Percentiles rank a stretch among this genome's conserved stretches.
These are phyloP conservation scores for Rhododendron ovatum DNA, from an alignment of 148 eudicot species.

Conservation along the genomic window DNA sequence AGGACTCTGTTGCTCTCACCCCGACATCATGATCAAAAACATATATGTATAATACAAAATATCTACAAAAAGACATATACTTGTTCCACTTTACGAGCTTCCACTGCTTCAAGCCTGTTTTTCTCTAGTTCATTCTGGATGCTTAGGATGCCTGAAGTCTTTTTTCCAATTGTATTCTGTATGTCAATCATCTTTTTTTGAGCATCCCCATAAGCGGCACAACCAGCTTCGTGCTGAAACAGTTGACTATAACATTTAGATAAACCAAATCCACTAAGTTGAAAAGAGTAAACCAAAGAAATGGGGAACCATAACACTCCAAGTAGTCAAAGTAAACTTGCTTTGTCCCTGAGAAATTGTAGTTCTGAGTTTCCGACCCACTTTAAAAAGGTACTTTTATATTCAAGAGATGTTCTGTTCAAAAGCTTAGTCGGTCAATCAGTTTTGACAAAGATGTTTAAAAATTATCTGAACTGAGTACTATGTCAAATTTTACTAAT, in stretches of 20 bases:
- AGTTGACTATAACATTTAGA: slow-evolving; percentile 1
- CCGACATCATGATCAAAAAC: slow-evolving; percentile 11
- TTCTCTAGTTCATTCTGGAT: slow-evolving; percentile 50
- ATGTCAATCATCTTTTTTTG: slow-evolving; percentile 65
- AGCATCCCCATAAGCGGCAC: slow-evolving; percentile 70
- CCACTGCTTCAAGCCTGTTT: slow-evolving; percentile 51
- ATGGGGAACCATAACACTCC: neutral
- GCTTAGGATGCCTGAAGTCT: slow-evolving; percentile 37
- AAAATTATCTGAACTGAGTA: neutral
- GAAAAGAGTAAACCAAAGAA: neutral
- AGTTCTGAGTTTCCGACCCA: neutral
- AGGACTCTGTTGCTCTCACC: slow-evolving; percentile 5
- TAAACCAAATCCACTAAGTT: slow-evolving; percentile 1
- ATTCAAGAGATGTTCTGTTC: neutral
- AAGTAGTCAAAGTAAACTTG: neutral
- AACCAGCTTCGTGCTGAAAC: slow-evolving; percentile 79
- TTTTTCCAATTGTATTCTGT: slow-evolving; percentile 42
- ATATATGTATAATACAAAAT: neutral
- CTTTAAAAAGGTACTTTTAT: neutral
- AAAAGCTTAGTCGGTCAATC: neutral
- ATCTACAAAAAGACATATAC: slow-evolving; percentile 29
- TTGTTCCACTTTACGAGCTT: slow-evolving; percentile 71
- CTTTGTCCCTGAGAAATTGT: neutral
- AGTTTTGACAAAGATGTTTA: neutral
- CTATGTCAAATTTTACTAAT: neutral